phyloP scores from a whole-genome alignment of 768 basidiomycete genomes.

The Xerocomellus chrysenteron region DNA sequence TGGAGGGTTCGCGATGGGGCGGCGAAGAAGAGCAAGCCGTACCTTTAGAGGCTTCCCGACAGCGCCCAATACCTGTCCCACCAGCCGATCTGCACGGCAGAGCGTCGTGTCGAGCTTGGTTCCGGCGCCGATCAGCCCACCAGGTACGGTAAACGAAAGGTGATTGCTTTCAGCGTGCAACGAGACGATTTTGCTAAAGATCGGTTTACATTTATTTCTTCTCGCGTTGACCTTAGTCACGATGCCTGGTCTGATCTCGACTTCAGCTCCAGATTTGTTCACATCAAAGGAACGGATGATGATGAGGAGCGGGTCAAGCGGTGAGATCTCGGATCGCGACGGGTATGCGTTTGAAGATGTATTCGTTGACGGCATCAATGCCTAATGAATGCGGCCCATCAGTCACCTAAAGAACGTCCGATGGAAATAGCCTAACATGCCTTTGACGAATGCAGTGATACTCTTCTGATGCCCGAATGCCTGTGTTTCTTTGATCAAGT shows the following conservation, averaged over 20 bases:
- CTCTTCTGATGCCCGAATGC: conserved; percentile 96
- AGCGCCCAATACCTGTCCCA: conserved; percentile 94
- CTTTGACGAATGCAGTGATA: conserved; percentile 93
- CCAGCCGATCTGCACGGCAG: conserved; percentile 93
- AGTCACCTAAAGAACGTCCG: background rate
- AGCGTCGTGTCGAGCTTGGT: conserved; percentile 95
- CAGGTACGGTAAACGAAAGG: conserved; percentile 92
- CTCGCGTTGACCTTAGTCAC: conserved; percentile 83
- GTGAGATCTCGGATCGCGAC: conserved; percentile 85
- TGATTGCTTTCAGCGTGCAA: conserved; percentile 95
- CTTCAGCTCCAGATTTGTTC: conserved; percentile 97
- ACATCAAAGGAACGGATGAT: conserved; percentile 94
- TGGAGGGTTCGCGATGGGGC: background rate
- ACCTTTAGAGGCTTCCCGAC: conserved; percentile 92
- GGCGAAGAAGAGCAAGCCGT: background rate
- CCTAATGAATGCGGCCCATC: conserved; percentile 45
- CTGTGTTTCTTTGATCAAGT: conserved; percentile 92
- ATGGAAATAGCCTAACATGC: conserved; percentile 37
- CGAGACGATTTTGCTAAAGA: conserved; percentile 88
- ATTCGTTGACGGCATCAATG: conserved; percentile 60
- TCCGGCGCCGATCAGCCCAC: conserved; percentile 97
- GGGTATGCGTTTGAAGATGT: too few relatives aligned
- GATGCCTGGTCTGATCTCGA: conserved; percentile 96
- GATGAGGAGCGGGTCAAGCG: conserved; percentile 85
- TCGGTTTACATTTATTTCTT: conserved; percentile 88